phyloP scores from a whole-genome alignment of 75 land plant species.

The Selaginella tamariscina region DNA sequence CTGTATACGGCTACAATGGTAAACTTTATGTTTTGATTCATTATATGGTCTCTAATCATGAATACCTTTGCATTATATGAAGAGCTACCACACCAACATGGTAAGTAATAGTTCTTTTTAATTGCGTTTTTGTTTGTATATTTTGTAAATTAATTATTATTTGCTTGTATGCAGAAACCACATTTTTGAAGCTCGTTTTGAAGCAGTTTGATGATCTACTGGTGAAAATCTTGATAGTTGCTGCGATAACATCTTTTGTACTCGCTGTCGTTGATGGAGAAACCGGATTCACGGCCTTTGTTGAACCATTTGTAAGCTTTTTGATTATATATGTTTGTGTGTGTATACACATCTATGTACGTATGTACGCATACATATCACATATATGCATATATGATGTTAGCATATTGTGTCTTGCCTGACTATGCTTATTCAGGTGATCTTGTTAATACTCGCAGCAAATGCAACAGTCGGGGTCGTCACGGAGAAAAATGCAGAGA shows the following conservation, averaged over 20 bases:
- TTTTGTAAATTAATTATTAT: background rate
- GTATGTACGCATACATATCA: background rate
- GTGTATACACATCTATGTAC: background rate
- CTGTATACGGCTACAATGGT: constrained; percentile 21
- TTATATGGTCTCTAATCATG: constrained; percentile 5
- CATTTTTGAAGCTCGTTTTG: constrained; percentile 83
- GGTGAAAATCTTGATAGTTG: constrained; percentile 87
- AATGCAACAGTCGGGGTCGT: constrained; percentile 98
- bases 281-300: constrained; percentile 73
- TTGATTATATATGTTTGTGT: background rate
- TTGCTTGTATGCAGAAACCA: constrained; percentile 49
- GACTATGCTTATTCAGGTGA: constrained; percentile 36
- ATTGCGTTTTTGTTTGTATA: constrained; percentile 6
- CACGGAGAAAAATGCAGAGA: constrained; percentile 98
- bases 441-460: constrained; percentile 89
- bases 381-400: background rate
- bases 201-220: constrained; percentile 98
- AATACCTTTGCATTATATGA: constrained; percentile 6
- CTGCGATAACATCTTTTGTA: constrained; percentile 76
- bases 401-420: constrained; percentile 14
- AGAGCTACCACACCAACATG: background rate
- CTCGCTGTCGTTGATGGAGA: constrained; percentile 88
- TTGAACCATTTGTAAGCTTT: constrained; percentile 85
- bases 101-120: background rate
- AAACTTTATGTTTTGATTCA: background rate